A percentile compares a stretch with the other conserved stretches of the same genome.
Conservation (phyloP, 2,329 filamentous ascomycete species). For the Dothidotthia symphoricarpi region DNA sequence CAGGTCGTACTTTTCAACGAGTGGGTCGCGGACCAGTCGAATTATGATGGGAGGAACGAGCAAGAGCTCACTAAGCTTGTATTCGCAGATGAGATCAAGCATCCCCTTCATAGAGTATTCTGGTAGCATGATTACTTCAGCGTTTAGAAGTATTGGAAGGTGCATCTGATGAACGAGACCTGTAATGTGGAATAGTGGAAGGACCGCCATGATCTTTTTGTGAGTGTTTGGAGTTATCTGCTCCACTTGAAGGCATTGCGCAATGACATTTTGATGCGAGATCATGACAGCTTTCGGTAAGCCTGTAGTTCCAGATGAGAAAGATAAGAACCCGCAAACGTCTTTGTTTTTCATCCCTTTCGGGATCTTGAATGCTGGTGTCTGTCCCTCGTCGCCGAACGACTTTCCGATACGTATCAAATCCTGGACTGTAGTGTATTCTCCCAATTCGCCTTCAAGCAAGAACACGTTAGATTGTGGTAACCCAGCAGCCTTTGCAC, state of each 20-base stretch:
- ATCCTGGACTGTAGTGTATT: conserved; percentile 51
- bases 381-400: conserved; percentile 47
- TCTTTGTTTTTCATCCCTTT: conserved; percentile 57
- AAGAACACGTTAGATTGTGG: conserved; percentile 54
- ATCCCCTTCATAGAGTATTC: conserved; percentile 59
- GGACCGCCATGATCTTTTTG: conserved; percentile 38
- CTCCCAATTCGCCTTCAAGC: conserved; percentile 55
- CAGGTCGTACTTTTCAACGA: conserved; percentile 58
- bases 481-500: conserved; percentile 56
- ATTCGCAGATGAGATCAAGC: conserved; percentile 48
- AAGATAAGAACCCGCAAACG: conserved; percentile 52
- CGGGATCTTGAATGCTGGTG: conserved; percentile 51
- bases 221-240: conserved; percentile 46
- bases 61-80: conserved; percentile 51
- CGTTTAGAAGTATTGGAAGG: conserved; percentile 61
- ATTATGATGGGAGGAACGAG: conserved; percentile 61
- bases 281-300: conserved; percentile 41
- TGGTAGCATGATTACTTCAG: conserved; percentile 65
- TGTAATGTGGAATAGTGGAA: conserved; percentile 39
- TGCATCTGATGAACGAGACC: conserved; percentile 52
- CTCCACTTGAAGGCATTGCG: conserved; percentile 59
- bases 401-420: conserved; percentile 46
- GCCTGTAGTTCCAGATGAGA: conserved; percentile 40
- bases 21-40: conserved; percentile 57
- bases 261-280: conserved; percentile 41